A percentile compares a stretch with the other conserved stretches of the same genome.
phyloP scores from a whole-genome alignment of 2,329 filamentous ascomycete genomes.

The Xenosphaeropsis pyriputrescens region DNA sequence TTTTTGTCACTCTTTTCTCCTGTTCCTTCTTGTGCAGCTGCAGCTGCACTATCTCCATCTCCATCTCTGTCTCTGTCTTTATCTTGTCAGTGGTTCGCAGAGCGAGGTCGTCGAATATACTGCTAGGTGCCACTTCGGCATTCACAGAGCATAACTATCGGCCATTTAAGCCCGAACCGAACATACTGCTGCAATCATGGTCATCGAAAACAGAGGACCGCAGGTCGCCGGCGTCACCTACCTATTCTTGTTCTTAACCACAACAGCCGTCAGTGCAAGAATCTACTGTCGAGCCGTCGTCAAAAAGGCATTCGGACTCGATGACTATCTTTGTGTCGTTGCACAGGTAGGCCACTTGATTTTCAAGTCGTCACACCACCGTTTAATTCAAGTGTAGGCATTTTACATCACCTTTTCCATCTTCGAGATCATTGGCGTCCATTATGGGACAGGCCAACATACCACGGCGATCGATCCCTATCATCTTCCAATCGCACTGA shows the following conservation, averaged over 20 bases:
- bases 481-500: slow-evolving; percentile 1
- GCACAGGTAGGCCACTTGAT: slow-evolving; percentile 23
- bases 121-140: too few species aligned
- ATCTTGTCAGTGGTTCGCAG: too few species aligned
- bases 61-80: too few species aligned
- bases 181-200: too few species aligned
- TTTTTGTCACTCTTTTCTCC: too few species aligned
- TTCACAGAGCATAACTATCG: too few species aligned
- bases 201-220: background rate
- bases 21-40: too few species aligned
- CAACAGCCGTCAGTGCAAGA: slow-evolving; percentile 17
- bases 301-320: slow-evolving; percentile 25
- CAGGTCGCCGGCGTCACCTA: background rate
- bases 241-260: background rate
- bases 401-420: slow-evolving; percentile 6
- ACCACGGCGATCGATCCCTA: slow-evolving; percentile 4
- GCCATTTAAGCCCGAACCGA: too few species aligned
- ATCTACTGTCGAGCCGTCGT: slow-evolving; percentile 28
- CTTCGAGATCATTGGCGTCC: slow-evolving; percentile 8
- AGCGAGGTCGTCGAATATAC: too few species aligned
- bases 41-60: too few species aligned
- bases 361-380: too few species aligned
- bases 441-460: slow-evolving; percentile 10
- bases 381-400: slow-evolving; percentile 2
- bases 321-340: slow-evolving; percentile 31